Evolutionary conservation across 208 protist species (phyloP).

Genomic region (Trypanosoma conorhini): DNA sequence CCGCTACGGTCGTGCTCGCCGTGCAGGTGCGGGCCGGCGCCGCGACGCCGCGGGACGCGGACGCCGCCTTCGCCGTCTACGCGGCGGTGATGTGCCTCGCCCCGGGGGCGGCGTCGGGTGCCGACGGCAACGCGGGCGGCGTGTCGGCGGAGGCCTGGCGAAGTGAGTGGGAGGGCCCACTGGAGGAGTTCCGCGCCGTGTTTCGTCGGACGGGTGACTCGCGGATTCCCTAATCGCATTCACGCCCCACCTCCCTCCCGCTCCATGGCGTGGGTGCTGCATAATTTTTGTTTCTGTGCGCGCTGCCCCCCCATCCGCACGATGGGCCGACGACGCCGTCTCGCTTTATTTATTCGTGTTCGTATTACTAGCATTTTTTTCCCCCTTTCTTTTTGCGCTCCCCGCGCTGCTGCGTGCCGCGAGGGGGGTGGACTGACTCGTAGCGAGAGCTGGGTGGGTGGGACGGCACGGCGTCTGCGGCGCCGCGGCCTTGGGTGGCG

Average conservation of each 20-base stretch:
- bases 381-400: neutral
- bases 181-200: conserved; percentile 48
- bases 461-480: neutral
- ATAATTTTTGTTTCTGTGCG: conserved; percentile 12
- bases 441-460: neutral
- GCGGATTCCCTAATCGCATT: conserved; percentile 19
- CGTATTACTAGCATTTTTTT: neutral
- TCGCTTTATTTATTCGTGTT: conserved; percentile 6
- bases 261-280: neutral
- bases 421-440: neutral
- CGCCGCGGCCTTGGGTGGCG: neutral
- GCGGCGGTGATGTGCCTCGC: conserved; percentile 25
- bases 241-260: neutral
- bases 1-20: conserved; percentile 49
- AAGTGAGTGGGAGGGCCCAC: conserved; percentile 44
- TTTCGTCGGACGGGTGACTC: conserved; percentile 39
- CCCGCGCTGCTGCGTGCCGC: neutral
- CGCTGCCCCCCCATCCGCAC: too few relatives aligned
- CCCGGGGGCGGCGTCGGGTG: neutral
- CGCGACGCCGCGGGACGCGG: conserved; percentile 32
- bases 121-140: neutral
- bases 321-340: neutral
- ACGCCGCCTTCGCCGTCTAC: conserved; percentile 46
- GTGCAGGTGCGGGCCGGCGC: conserved; percentile 39
- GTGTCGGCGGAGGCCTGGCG: conserved; percentile 36